Evolutionary conservation across 768 basidiomycete species (phyloP).

Genomic region (Cyclocybe aegerita): DNA sequence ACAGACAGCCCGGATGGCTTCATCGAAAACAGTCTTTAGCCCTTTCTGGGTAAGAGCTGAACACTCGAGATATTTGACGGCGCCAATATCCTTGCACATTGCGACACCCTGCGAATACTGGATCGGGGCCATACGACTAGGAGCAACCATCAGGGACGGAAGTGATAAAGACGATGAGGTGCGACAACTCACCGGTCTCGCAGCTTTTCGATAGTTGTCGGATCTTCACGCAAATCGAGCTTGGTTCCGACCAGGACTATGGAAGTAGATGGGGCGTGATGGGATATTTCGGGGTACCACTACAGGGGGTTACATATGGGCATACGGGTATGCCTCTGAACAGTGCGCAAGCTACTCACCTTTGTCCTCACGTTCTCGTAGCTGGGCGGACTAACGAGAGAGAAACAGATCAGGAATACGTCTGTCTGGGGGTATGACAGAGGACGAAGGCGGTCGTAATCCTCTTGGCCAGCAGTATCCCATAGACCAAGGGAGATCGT

Average conservation of each 20-base stretch:
- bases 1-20: constrained; percentile 96
- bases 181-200: constrained; percentile 68
- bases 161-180: constrained; percentile 1
- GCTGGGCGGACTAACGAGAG: constrained; percentile 94
- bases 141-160: constrained; percentile 5
- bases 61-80: constrained; percentile 95
- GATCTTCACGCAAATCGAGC: constrained; percentile 96
- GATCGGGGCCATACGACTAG: constrained; percentile 91
- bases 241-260: constrained; percentile 96
- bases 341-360: constrained; percentile 43
- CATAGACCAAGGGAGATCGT: constrained; percentile 97
- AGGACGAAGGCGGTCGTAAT: constrained; percentile 96
- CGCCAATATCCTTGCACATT: constrained; percentile 92
- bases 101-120: constrained; percentile 87
- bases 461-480: constrained; percentile 99
- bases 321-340: constrained; percentile 7
- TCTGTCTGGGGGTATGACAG: constrained; percentile 99
- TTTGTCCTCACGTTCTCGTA: constrained; percentile 99
- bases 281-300: constrained; percentile 98
- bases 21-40: constrained; percentile 98
- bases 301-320: constrained; percentile 27
- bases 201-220: constrained; percentile 87
- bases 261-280: constrained; percentile 94
- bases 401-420: constrained; percentile 99
- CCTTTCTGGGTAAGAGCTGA: constrained; percentile 98